These are phyloP conservation scores for Vitellaria paradoxa DNA, from an alignment of 179 eudicot genomes.

Conservation along the genomic window DNA sequence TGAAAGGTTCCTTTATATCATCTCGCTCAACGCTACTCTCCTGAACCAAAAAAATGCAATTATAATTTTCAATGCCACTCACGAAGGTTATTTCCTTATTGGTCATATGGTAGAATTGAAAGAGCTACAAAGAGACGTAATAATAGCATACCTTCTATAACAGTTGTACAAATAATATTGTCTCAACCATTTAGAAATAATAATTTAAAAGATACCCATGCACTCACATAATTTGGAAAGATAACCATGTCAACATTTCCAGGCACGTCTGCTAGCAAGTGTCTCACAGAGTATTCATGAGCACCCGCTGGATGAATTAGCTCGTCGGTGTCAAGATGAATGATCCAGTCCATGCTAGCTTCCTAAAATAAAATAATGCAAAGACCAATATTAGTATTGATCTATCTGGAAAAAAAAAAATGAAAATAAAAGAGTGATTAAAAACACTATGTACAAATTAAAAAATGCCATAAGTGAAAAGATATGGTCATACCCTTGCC, in stretches of 20 bases:
- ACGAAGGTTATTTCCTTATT: no score
- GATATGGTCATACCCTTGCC: constrained; percentile 73
- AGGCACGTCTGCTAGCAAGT: constrained; percentile 67
- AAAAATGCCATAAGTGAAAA: neutral
- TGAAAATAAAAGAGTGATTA: neutral
- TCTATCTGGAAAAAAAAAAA: neutral
- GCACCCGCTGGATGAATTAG: constrained; percentile 81
- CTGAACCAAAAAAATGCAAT: constrained; percentile 25
- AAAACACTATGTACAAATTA: neutral
- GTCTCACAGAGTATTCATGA: constrained; percentile 68
- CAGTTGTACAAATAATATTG: neutral
- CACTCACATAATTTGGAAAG: constrained; percentile 87
- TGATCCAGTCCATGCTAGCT: constrained; percentile 80
- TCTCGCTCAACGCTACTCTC: constrained; percentile 73
- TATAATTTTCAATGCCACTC: no score
- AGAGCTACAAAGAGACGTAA: neutral
- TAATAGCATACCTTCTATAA: neutral
- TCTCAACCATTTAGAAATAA: neutral
- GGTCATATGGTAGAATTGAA: no score
- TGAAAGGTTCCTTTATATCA: constrained; percentile 66
- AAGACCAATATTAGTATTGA: neutral
- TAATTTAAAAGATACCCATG: constrained; percentile 1
- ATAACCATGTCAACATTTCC: constrained; percentile 70
- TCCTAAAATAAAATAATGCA: constrained; percentile 26
- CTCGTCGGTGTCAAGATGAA: constrained; percentile 94